These are phyloP conservation scores for Poronia punctata DNA, from an alignment of 495 filamentous ascomycete species.

Conservation along the genomic window DNA sequence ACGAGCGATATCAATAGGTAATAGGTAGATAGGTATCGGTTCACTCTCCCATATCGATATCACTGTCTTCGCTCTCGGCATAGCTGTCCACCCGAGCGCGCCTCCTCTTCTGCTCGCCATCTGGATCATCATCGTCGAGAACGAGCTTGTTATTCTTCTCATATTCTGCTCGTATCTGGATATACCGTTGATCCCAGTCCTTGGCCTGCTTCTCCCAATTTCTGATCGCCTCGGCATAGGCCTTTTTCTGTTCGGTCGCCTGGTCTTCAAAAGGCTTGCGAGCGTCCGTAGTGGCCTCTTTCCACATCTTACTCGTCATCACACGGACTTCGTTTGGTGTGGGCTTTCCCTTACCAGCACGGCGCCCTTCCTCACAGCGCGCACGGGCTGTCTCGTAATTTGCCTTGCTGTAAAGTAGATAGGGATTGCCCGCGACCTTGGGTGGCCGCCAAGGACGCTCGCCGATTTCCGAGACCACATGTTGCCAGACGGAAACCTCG, in stretches of 20 bases:
- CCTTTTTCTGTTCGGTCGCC: slow-evolving; percentile 58
- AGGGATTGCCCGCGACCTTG: slow-evolving; percentile 64
- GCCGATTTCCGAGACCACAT: slow-evolving; percentile 63
- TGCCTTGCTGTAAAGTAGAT: slow-evolving; percentile 72
- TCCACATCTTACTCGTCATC: slow-evolving; percentile 84
- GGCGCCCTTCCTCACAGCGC: slow-evolving; percentile 61
- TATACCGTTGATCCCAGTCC: slow-evolving; percentile 65
- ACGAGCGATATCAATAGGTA: background rate
- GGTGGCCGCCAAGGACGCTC: slow-evolving; percentile 62
- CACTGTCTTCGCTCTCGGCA: slow-evolving; percentile 28
- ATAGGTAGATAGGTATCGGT: too few relatives aligned
- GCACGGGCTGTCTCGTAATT: slow-evolving; percentile 68
- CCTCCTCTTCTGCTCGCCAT: slow-evolving; percentile 22
- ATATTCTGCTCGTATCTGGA: slow-evolving; percentile 54
- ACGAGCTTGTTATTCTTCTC: slow-evolving; percentile 51
- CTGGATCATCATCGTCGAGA: slow-evolving; percentile 16
- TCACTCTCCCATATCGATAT: slow-evolving; percentile 14
- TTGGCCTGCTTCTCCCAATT: slow-evolving; percentile 50
- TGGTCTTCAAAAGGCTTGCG: slow-evolving; percentile 69
- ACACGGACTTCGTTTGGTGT: slow-evolving; percentile 75
- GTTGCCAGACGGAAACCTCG: slow-evolving; percentile 64
- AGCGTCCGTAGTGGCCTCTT: slow-evolving; percentile 57
- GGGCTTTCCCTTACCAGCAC: slow-evolving; percentile 56
- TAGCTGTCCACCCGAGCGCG: slow-evolving; percentile 32
- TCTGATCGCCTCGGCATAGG: slow-evolving; percentile 49